A percentile compares a stretch with the other conserved stretches of the same genome.
phyloP scores from a whole-genome alignment of 202 grass and related monocot genomes.

The Eragrostis tef region DNA sequence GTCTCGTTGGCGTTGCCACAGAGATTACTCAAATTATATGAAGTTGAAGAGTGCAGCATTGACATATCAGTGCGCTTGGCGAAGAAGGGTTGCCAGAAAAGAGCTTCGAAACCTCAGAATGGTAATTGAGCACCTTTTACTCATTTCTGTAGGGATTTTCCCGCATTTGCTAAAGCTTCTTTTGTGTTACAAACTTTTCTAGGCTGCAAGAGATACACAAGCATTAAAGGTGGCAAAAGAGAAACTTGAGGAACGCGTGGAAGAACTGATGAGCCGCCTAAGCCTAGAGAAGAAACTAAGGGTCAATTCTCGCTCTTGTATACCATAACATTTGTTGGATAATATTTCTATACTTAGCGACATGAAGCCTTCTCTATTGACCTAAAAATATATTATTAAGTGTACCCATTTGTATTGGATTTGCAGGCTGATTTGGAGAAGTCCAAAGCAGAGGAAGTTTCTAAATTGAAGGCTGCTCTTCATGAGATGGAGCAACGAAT shows the following conservation, averaged over 20 bases:
- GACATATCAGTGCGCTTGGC: constrained; percentile 85
- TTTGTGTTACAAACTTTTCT: constrained; percentile 38
- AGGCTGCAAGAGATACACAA: constrained; percentile 82
- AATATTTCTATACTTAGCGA: constrained; percentile 21
- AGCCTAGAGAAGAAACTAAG: constrained; percentile 67
- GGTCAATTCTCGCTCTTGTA: constrained; percentile 53
- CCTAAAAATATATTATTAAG: constrained; percentile 18
- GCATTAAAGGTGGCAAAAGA: constrained; percentile 81
- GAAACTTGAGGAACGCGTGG: constrained; percentile 81
- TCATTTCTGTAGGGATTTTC: constrained; percentile 29
- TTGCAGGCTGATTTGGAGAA: constrained; percentile 77
- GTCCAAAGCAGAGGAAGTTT: constrained; percentile 66
- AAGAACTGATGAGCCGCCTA: constrained; percentile 64
- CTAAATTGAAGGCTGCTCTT: constrained; percentile 64
- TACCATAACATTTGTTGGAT: constrained; percentile 32
- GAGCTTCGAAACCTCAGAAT: constrained; percentile 79
- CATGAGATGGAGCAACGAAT: constrained; percentile 66
- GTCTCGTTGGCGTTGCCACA: constrained; percentile 75
- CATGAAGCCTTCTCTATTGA: constrained; percentile 16
- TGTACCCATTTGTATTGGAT: constrained; percentile 42
- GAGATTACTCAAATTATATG: constrained; percentile 65
- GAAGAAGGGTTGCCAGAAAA: constrained; percentile 74
- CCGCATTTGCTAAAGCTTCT: constrained; percentile 18
- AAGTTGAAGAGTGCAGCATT: constrained; percentile 62
- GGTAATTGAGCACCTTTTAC: constrained; percentile 53